Conservation (phyloP, 352 stramenopile species). For the Phytophthora tubulina region DNA sequence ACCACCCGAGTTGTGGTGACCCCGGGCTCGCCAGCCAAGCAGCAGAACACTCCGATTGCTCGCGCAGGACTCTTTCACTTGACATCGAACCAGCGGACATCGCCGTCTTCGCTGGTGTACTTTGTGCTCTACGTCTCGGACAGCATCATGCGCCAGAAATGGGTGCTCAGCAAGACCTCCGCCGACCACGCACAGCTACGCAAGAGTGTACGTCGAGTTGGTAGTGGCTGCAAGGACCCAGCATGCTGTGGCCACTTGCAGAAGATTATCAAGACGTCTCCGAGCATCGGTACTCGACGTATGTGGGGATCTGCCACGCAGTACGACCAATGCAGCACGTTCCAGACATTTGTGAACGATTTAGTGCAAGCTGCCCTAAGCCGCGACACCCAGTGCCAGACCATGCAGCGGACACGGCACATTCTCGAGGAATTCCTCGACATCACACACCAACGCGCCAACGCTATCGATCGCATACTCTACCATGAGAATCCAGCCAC, state of each 20-base stretch:
- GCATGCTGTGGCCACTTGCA: conserved; percentile 72
- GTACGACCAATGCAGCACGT: conserved; percentile 52
- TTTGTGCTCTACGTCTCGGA: conserved; percentile 87
- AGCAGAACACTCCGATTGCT: conserved; percentile 34
- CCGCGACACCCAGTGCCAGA: conserved; percentile 54
- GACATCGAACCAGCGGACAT: conserved; percentile 23
- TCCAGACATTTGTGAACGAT: conserved; percentile 78
- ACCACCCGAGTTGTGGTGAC: conserved; percentile 73
- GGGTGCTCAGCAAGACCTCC: conserved; percentile 69
- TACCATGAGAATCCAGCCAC: conserved; percentile 28
- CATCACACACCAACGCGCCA: conserved; percentile 39
- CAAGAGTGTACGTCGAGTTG: conserved; percentile 42
- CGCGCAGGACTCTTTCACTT: conserved; percentile 34
- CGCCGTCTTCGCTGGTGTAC: conserved; percentile 28
- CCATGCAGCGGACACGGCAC: conserved; percentile 41
- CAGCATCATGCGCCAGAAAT: conserved; percentile 69
- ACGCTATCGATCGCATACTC: conserved; percentile 41
- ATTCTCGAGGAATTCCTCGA: conserved; percentile 71
- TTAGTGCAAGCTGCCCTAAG: conserved; percentile 51
- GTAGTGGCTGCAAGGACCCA: conserved; percentile 50
- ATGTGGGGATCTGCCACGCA: conserved; percentile 44
- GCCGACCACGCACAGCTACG: conserved; percentile 59
- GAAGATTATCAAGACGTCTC: conserved; percentile 48
- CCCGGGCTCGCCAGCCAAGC: conserved; percentile 65
- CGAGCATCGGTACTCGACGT: conserved; percentile 23